Evolutionary conservation across 2,329 filamentous ascomycete genomes (phyloP).

Genomic region (Scedosporium minutisporum): DNA sequence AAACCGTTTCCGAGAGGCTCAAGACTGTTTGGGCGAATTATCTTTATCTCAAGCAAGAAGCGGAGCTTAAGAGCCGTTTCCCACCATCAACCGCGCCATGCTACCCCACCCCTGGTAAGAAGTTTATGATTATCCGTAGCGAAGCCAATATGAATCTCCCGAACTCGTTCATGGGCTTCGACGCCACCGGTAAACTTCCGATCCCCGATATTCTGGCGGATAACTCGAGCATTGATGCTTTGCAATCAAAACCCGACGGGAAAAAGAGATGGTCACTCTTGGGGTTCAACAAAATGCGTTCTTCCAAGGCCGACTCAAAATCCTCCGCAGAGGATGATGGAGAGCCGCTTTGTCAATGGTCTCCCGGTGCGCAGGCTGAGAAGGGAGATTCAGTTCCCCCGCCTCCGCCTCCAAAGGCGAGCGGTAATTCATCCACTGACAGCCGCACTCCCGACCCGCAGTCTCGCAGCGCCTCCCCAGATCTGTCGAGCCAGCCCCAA

Average conservation of each 20-base stretch:
- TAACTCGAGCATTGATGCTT: not conserved
- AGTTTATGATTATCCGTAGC: slow-evolving; percentile 81
- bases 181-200: slow-evolving; percentile 28
- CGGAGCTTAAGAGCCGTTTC: slow-evolving; percentile 41
- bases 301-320: slow-evolving; percentile 13
- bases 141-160: slow-evolving; percentile 45
- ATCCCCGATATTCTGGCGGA: slow-evolving; percentile 10
- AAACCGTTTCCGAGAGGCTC: slow-evolving; percentile 56
- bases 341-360: too few species aligned
- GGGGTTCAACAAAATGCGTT: slow-evolving; percentile 53
- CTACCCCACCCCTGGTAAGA: slow-evolving; percentile 72
- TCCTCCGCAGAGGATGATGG: not conserved
- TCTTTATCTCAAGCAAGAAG: slow-evolving; percentile 60
- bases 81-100: slow-evolving; percentile 71
- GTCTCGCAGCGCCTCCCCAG: slow-evolving; percentile 31
- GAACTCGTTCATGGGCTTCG: slow-evolving; percentile 40
- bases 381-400: slow-evolving; percentile 12
- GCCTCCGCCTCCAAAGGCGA: slow-evolving; percentile 22
- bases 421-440: slow-evolving; percentile 7
- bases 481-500: slow-evolving; percentile 44
- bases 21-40: slow-evolving; percentile 71
- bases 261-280: slow-evolving; percentile 57
- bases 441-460: not conserved
- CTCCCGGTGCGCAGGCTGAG: not conserved
- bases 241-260: slow-evolving; percentile 23